Base-by-base conservation (phyloP, 345 rosid genomes). In the Eucalyptus fibrosa region DNA sequence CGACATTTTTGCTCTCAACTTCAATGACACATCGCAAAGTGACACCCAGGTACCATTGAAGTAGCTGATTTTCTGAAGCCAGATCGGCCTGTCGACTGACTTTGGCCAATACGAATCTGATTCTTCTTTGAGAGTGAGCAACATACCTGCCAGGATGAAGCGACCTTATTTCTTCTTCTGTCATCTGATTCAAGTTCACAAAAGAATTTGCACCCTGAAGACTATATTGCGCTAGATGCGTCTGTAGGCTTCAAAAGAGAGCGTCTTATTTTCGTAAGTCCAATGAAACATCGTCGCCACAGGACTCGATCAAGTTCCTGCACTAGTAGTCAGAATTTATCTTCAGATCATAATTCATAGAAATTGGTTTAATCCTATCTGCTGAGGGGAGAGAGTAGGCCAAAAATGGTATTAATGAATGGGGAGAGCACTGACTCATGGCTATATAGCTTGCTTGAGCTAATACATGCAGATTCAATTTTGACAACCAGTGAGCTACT, bases 201-300 rank as follows among this genome's bases (percentile, higher is more conserved):
- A 93, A 91, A 87, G 93, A 91, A 87, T 90, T 85, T 62, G 92
- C 55, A 10, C 92, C 96, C 96, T 95, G 94, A 83, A 92, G 87
- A 62, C 72, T 30, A 62, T 0, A 7, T 65, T 15, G 37, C 1
- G 0, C 4, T 65, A 30, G 72, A 65, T 14, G 19, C 6, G 1
- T 65, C 5, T 65, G 0, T 30, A 4, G 1, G 17, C 19, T 65
- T 7, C 37, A 15, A 65, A 30, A 62, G n/a, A 30, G 34, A 65
- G 34, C 3, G n/a, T 30, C 16, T 62, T 62, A 26, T 26, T 60
- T 12, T 62, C 69, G 2, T 1, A 30, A 62, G 72, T 62, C 19
- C 1, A 0, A 62, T 30, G 9, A 62, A 62, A 62, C 69, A 7
- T 28, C 34, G 9, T 30, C 0, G 19, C 45, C 17, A 8, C 7